These are phyloP conservation scores for Spinellus fusiger DNA, from an alignment of 192 early-diverging fungal species.

Conservation along the genomic window DNA sequence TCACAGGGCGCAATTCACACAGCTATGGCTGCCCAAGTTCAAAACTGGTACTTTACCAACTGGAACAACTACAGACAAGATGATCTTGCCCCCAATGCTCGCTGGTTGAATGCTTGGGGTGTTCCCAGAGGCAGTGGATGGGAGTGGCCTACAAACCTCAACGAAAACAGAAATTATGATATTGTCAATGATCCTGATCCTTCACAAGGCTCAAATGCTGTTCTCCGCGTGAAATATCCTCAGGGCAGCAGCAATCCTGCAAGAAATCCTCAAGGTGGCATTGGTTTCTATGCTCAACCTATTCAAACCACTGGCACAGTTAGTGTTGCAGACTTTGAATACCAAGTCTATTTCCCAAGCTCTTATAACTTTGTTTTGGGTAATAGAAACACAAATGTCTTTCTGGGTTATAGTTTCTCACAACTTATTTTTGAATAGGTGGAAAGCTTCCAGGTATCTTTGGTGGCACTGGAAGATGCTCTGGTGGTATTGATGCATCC, in stretches of 20 bases:
- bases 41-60: conserved; percentile 3
- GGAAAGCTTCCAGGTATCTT: conserved; percentile 53
- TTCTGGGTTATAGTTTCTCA: not conserved
- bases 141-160: conserved; percentile 1
- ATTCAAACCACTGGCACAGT: not conserved
- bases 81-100: not conserved
- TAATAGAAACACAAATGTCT: not conserved
- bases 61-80: conserved; percentile 9
- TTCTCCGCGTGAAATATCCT: conserved; percentile 27
- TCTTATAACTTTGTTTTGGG: conserved; percentile 46
- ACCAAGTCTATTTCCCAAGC: conserved; percentile 37
- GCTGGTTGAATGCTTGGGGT: not conserved
- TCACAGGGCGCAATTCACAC: no score
- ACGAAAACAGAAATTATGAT: not conserved
- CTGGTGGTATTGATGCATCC: conserved; percentile 38
- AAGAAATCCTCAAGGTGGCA: conserved; percentile 11
- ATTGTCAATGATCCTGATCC: conserved; percentile 24
- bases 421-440: conserved; percentile 17
- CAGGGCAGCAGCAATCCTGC: conserved; percentile 17
- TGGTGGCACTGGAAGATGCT: conserved; percentile 41
- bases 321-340: conserved; percentile 5
- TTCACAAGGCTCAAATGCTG: not conserved
- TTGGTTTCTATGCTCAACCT: conserved; percentile 30
- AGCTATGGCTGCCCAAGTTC: not conserved
- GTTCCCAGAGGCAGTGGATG: conserved; percentile 1